Percentiles rank a stretch among this genome's conserved stretches.
These are phyloP conservation scores for Scheffersomyces stipitis DNA, from an alignment of 805 yeast species.

Conservation along the genomic window DNA sequence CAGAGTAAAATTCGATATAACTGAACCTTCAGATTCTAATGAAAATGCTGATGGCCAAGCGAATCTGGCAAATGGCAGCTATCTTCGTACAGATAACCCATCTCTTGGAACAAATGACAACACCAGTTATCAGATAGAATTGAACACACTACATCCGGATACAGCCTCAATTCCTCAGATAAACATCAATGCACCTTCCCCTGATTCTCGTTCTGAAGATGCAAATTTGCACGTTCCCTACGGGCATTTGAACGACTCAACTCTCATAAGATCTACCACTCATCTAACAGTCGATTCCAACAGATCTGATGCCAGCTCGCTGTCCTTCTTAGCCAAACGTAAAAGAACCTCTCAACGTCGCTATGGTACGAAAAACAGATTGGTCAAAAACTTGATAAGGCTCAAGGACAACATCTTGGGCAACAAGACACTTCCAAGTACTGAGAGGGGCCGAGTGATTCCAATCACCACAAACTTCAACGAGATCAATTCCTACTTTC, in stretches of 20 bases:
- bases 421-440: conserved; percentile 45
- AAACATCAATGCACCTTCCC: no score
- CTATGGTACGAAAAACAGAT: conserved; percentile 10
- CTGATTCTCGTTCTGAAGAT: no score
- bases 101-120: no score
- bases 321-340: conserved; percentile 16
- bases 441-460: conserved; percentile 72
- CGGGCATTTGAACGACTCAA: conserved; percentile 6
- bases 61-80: no score
- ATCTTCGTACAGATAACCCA: no score
- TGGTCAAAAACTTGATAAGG: conserved; percentile 12
- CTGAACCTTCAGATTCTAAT: neutral
- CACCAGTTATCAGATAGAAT: no score
- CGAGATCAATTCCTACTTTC: conserved; percentile 28
- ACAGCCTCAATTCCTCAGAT: no score
- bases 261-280: conserved; percentile 22
- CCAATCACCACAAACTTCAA: conserved; percentile 56
- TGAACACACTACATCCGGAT: no score
- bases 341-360: conserved; percentile 13
- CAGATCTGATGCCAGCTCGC: conserved; percentile 13
- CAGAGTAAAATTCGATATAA: conserved; percentile 8
- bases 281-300: conserved; percentile 16
- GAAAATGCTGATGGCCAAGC: neutral
- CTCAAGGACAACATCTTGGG: conserved; percentile 45
- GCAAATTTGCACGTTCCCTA: no score